Evolutionary conservation across 257 asterid species (phyloP), one percentile per base, ranked within the genome.

Genomic region (Solanum piurae): DNA sequence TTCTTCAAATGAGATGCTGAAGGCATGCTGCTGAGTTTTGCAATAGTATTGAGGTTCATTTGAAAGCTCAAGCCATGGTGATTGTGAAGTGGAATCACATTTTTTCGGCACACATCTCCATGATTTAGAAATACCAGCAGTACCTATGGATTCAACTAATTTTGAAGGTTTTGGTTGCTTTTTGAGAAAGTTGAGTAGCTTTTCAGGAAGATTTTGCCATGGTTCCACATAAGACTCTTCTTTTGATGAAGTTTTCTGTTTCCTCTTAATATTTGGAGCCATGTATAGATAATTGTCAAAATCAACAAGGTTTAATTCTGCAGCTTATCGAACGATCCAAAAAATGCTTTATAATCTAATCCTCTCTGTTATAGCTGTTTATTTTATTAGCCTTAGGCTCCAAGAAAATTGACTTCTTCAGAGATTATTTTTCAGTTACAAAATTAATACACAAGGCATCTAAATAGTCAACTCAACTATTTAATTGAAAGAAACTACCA

Each of bases 21-120:
- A 55, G 52, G 64, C 3, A 14, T 60, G 75, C 83, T 76, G 82
- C 33, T 62, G 86, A 76, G 58, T 49, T 11, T 89, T 60, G 77
- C 42, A 76, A 31, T 68, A 25, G 68, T 12, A 14, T 25, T 44
- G 62, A 25, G 23, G 31, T 58, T 68, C 38, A 11, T 27, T 86
- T 0, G 88, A 84, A 16, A 92, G 89, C 23, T 89, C 87, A 40
- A 89, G 92, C 86, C 69, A 64, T 3, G 42, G 87, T 58, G 87
- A 37, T 36, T 77, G 82, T 18, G 36, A 55, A 5, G 34, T 34
- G 2, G 75, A 20, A 85, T 66, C 74, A 87, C 91, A 89, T 77
- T 76, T 86, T n/a, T 14, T 75, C 1, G 91, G 34, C 7, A 20
- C 80, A 33, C 5, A 60, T 84, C 76, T 64, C 87, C 87, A 84